Evolutionary conservation across 2,329 filamentous ascomycete genomes (phyloP), one percentile per base, ranked within the genome.

Genomic region (Nemania sp.): DNA sequence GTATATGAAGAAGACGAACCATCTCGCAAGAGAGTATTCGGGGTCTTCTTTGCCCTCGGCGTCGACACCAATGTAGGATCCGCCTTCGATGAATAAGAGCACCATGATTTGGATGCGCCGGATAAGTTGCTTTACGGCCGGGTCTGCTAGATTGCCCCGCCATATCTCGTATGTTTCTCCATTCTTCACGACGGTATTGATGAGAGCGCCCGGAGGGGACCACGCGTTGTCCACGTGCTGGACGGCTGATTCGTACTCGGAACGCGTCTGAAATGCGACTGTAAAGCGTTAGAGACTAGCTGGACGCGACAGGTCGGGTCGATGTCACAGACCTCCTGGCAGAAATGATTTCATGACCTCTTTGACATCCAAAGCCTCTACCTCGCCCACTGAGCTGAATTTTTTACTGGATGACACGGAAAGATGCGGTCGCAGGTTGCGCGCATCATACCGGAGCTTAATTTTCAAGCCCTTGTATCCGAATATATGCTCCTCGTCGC

Each of bases 1-100:
- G 71, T 88, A 93, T 51, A 96, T 77, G 62, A 96, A 86, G 73
- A 91, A 97, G n/a, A 97, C 75, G 0, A 89, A 91, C 94, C 94
- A 99, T 64, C 93, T 83, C 56, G 91, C 83, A 17, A 87, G 73
- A 0, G 84, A 86, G 79, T 84, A 87, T 57, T 92, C 88, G 1
- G 87, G 81, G 47, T 89, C 80, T 33, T 91, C 84, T 2, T 77
- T 72, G 3, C 72, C 72, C 4, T 78, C 70, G 1, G 62, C 64
- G 24, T 76, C 69, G 30, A 75, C 66, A 8, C 75, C 82, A 40
- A 97, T 85, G 31, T 84, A 84, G 4, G 84, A 89, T n/a, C 92
- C 94, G 23, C 90, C 94, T 71, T 99, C 95, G 57, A 99, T 97
- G 70, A 91, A 95, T 55, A 97, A 79, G 14, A 90, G 84, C 5